phyloP scores from a whole-genome alignment of 2,329 filamentous ascomycete genomes.

The Calonectria multiphialidica region DNA sequence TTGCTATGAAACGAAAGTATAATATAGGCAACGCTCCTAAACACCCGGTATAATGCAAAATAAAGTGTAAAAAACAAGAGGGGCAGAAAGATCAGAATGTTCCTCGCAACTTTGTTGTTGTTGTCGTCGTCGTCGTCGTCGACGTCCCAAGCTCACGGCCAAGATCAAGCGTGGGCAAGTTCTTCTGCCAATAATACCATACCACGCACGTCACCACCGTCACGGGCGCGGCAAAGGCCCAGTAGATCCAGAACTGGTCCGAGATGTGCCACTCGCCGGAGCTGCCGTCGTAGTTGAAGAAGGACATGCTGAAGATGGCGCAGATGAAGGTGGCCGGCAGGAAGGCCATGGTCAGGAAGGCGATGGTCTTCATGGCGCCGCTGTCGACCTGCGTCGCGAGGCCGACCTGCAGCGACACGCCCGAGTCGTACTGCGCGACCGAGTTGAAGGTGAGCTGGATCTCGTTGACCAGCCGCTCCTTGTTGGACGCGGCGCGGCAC shows the following conservation, averaged over 20 bases:
- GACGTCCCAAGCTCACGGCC: background rate
- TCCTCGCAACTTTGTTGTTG: no score
- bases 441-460: slow-evolving; percentile 64
- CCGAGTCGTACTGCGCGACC: slow-evolving; percentile 56
- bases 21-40: background rate
- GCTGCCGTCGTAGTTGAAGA: slow-evolving; percentile 50
- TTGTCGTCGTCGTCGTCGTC: no score
- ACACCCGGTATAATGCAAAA: background rate
- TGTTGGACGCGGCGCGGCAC: slow-evolving; percentile 52
- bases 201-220: slow-evolving; percentile 35
- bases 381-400: slow-evolving; percentile 58
- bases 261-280: slow-evolving; percentile 45
- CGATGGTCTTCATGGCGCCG: slow-evolving; percentile 63
- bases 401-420: slow-evolving; percentile 53
- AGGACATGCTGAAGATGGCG: slow-evolving; percentile 60
- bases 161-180: background rate
- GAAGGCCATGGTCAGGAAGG: slow-evolving; percentile 61
- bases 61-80: no score
- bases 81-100: no score
- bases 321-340: slow-evolving; percentile 65
- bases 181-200: slow-evolving; percentile 37
- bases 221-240: slow-evolving; percentile 47
- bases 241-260: slow-evolving; percentile 51
- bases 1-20: background rate
- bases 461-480: slow-evolving; percentile 64